These are phyloP conservation scores for Saksenaea vasiformis DNA, from an alignment of 371 early-diverging fungal species.

Conservation along the genomic window DNA sequence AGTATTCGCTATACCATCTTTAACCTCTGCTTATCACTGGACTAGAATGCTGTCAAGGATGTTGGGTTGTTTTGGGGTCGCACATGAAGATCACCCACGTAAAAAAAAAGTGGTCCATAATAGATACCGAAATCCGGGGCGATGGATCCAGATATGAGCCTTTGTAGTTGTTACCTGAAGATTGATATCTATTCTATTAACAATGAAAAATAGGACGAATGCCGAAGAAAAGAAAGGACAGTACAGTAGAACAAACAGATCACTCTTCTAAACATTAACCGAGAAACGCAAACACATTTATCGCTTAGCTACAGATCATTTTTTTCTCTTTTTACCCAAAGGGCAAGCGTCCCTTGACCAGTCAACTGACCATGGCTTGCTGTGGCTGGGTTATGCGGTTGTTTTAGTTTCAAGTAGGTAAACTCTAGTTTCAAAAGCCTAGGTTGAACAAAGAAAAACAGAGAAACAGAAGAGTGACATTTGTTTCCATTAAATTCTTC, in stretches of 20 bases:
- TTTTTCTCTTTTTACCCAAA: neutral
- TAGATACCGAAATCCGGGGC: neutral
- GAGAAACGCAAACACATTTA: neutral
- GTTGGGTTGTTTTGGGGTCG: conserved; percentile 2
- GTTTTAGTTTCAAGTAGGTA: neutral
- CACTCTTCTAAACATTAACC: too few species aligned
- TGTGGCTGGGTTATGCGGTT: neutral
- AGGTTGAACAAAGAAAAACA: too few species aligned
- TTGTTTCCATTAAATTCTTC: too few species aligned
- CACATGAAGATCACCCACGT: neutral
- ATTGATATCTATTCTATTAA: neutral
- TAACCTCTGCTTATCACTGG: neutral
- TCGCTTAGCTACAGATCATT: neutral
- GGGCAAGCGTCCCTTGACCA: neutral
- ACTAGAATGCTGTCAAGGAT: neutral
- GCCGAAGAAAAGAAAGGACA: neutral
- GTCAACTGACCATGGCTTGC: conserved; percentile 5
- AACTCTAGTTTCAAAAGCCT: neutral
- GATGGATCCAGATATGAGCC: neutral
- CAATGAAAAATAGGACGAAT: neutral
- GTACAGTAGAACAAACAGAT: too few species aligned
- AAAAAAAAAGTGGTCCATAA: neutral
- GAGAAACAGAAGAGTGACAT: too few species aligned
- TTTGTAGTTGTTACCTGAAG: too few species aligned
- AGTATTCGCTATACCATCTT: neutral